Base-by-base conservation (phyloP, 352 stramenopile genomes). In the Phytophthora brassicae region DNA sequence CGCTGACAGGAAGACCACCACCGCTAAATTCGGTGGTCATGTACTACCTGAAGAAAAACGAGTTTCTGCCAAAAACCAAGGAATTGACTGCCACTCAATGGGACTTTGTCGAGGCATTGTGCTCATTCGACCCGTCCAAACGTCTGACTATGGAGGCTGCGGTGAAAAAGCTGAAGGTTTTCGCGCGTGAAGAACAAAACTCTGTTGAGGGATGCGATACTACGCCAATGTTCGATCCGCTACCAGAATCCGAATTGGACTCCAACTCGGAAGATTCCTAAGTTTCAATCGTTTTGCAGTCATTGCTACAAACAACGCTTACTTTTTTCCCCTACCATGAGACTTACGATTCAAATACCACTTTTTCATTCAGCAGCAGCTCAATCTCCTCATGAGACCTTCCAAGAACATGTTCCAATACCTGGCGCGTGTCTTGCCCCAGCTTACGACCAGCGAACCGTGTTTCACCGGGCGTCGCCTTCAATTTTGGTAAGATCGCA, bases 401-500 rank as follows among this genome's bases (percentile, higher is more conserved):
- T 11, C 75, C 64, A 13, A 92, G 75, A 49, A 90, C 80, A 22
- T 78, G 53, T 20, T 56, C 33, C 17, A 94, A 70, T 42, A 90
- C 81, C 13, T 81, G 63, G 2, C 82, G 74, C 22, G 85, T 94
- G 54, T 92, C 85, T 47, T 90, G 61, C 14, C 84, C 84, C 42
- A 92, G 75, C 39, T 83, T 80, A n/a, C 64, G 79, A 2, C 83
- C 85, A 2, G 82, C 76, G 65, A 82, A 92, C 46, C 72, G 66
- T 31, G 85, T 92, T 17, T 66, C 62, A 13, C 84, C 84, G 0
- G 84, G 84, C 12, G 84, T 92, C 0, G 47, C 63, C 23, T 74
- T 68, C 23, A 94, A 64, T 60, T 94, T 92, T 0, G 85, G 85
- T 41, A 89, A 66, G 53, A 94, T 88, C n/a, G 84, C 80, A 41